Conservation (phyloP, 768 basidiomycete genomes). For the Leucocoprinus birnbaumii region DNA sequence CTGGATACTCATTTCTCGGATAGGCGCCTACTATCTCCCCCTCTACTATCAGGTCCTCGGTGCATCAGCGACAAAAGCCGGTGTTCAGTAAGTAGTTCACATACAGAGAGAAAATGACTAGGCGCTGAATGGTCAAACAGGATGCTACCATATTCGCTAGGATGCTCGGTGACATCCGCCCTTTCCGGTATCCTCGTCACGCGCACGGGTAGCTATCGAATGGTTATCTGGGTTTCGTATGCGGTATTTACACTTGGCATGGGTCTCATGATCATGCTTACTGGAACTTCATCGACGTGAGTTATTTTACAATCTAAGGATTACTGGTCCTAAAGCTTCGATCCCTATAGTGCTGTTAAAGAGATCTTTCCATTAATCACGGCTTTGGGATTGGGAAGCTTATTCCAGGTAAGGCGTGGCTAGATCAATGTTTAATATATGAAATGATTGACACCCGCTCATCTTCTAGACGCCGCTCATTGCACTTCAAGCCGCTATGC, state of each 20-base stretch:
- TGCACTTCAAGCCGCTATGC: constrained; percentile 84
- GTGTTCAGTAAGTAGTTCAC: constrained; percentile 50
- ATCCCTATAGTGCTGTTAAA: constrained; percentile 51
- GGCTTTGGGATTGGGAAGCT: constrained; percentile 59
- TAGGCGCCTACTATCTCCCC: constrained; percentile 66
- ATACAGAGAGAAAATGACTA: neutral
- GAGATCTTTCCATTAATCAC: constrained; percentile 64
- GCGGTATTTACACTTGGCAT: constrained; percentile 57
- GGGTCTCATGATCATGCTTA: constrained; percentile 72
- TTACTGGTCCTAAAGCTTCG: neutral
- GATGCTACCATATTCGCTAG: constrained; percentile 76
- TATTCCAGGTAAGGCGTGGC: constrained; percentile 49
- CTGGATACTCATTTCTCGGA: neutral
- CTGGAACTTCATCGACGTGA: constrained; percentile 50
- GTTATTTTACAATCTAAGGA: constrained; percentile 18
- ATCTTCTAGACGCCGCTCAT: constrained; percentile 56
- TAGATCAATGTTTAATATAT: neutral
- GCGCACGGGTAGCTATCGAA: constrained; percentile 55
- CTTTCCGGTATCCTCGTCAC: constrained; percentile 56
- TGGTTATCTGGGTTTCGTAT: constrained; percentile 61
- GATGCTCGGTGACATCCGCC: constrained; percentile 49
- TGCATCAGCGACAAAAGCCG: constrained; percentile 67
- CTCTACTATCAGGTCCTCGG: constrained; percentile 80
- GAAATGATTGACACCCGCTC: neutral
- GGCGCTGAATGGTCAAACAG: constrained; percentile 27